phyloP scores from a whole-genome alignment of 2,329 filamentous ascomycete genomes.

The Trichoderma oligosporum region DNA sequence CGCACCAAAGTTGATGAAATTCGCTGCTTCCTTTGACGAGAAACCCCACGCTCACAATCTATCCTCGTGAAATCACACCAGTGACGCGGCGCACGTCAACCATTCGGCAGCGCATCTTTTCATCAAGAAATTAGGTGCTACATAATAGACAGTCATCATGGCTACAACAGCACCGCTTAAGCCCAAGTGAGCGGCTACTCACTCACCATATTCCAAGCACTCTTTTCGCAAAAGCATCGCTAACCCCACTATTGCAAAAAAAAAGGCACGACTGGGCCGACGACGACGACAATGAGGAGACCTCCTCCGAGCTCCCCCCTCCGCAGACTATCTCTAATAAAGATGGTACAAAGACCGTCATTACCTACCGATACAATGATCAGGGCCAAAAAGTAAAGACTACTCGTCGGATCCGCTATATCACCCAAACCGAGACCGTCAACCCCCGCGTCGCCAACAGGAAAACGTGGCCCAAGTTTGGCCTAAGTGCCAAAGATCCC shows the following conservation, averaged over 20 bases:
- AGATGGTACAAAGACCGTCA: slow-evolving; percentile 94
- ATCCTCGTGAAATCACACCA: slow-evolving; percentile 3
- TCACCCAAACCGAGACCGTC: slow-evolving; percentile 85
- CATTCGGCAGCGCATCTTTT: not conserved
- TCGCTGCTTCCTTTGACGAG: slow-evolving; percentile 31
- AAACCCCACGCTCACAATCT: slow-evolving; percentile 38
- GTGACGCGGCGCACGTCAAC: slow-evolving; percentile 8
- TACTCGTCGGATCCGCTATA: slow-evolving; percentile 90
- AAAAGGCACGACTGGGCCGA: slow-evolving; percentile 83
- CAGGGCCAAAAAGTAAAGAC: slow-evolving; percentile 95
- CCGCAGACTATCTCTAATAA: slow-evolving; percentile 93
- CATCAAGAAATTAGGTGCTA: not conserved
- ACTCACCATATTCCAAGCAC: slow-evolving; percentile 14
- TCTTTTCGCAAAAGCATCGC: slow-evolving; percentile 22
- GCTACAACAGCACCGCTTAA: slow-evolving; percentile 39
- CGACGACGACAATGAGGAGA: slow-evolving; percentile 83
- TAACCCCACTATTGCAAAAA: slow-evolving; percentile 39
- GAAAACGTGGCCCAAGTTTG: slow-evolving; percentile 91
- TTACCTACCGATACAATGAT: slow-evolving; percentile 87
- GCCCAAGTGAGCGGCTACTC: slow-evolving; percentile 37
- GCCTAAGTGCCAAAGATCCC: slow-evolving; percentile 78
- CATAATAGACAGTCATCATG: slow-evolving; percentile 31
- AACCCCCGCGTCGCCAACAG: slow-evolving; percentile 96
- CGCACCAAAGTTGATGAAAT: slow-evolving; percentile 43
- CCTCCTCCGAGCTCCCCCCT: slow-evolving; percentile 66